Evolutionary conservation across 208 protist genomes (phyloP).

Genomic region (Acanthamoeba sp.): DNA sequence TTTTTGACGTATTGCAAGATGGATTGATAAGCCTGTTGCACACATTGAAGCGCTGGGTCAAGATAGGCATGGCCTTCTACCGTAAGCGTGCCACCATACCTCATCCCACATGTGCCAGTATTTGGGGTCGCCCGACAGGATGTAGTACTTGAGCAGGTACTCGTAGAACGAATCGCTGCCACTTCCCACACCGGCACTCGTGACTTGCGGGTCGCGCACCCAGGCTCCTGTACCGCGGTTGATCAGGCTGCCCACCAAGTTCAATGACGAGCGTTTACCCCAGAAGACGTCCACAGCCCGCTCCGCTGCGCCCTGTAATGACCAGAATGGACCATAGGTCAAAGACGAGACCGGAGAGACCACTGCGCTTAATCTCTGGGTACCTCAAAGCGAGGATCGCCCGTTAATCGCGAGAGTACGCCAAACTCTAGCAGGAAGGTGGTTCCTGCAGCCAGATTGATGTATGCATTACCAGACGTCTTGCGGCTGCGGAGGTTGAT

Average conservation of each 20-base stretch:
- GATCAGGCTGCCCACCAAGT: conserved; percentile 85
- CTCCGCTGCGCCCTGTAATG: conserved; percentile 78
- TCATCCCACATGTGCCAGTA: conserved; percentile 80
- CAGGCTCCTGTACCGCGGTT: conserved; percentile 79
- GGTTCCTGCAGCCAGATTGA: conserved; percentile 3
- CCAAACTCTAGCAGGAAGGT: conserved; percentile 83
- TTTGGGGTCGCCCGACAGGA: conserved; percentile 62
- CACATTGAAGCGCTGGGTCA: background rate
- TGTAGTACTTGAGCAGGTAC: conserved; percentile 92
- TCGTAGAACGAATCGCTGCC: conserved; percentile 92
- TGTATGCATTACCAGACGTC: too few species aligned
- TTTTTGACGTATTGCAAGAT: conserved; percentile 77
- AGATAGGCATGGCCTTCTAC: background rate
- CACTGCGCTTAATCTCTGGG: too few species aligned
- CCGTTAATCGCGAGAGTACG: conserved; percentile 74
- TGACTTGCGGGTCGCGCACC: conserved; percentile 35
- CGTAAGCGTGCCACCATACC: background rate
- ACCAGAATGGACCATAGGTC: too few species aligned
- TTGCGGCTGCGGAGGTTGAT: background rate
- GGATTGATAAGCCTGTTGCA: conserved; percentile 42
- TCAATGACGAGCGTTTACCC: conserved; percentile 75
- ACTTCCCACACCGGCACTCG: conserved; percentile 89
- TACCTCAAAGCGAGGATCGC: conserved; percentile 53
- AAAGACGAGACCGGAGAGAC: too few species aligned
- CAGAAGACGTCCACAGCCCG: conserved; percentile 80